Evolutionary conservation across 1,139 yeast genomes (phyloP), one percentile per base, ranked within the genome.

Genomic region (Pneumocystis oryctolagi): DNA sequence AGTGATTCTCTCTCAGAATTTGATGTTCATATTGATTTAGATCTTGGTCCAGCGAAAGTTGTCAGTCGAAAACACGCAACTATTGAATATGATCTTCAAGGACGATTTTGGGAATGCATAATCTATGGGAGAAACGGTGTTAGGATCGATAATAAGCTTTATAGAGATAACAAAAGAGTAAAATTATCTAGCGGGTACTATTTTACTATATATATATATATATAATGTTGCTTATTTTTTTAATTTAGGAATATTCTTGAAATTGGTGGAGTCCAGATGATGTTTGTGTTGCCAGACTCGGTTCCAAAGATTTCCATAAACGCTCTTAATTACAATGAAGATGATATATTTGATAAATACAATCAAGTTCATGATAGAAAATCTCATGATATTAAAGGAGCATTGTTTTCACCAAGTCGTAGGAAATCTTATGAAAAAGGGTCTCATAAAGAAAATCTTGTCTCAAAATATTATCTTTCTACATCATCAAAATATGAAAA

Each of bases 251-350:
- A 94, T 61, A 83, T 92, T 25, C 76, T 92, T 66, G 98, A 92
- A 71, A 84, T 92, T 61, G 97, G 97, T 9, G 97, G 97, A 2
- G 90, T 96, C 16, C 98, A 92, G 75, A 92, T 92, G 98, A 92
- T 92, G 95, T 92, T 92, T 73, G 92, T 92, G 47, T 77, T 92
- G 68, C 98, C 98, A 0, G 97, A 90, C 71, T 84, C 88, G 5
- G 82, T 84, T n/a, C 96, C 97, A 1, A 66, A 25, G 58, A 47
- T 59, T 9, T 56, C 35, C 28, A 25, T 34, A 9, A 60, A 16
- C 3, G 35, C 31, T 20, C 42, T 42, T 18, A 53, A 63, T 40
- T 67, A n/a, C 16, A 37, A 34, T 25, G 37, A 34, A 20, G 39
- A 57, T 18, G 35, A 35, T 34, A 59, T 60, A 16, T 61, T 62